Percentiles rank a stretch among this genome's conserved stretches.
These are phyloP conservation scores for Phytophthora sp. DNA, from an alignment of 352 stramenopile species.

Conservation along the genomic window DNA sequence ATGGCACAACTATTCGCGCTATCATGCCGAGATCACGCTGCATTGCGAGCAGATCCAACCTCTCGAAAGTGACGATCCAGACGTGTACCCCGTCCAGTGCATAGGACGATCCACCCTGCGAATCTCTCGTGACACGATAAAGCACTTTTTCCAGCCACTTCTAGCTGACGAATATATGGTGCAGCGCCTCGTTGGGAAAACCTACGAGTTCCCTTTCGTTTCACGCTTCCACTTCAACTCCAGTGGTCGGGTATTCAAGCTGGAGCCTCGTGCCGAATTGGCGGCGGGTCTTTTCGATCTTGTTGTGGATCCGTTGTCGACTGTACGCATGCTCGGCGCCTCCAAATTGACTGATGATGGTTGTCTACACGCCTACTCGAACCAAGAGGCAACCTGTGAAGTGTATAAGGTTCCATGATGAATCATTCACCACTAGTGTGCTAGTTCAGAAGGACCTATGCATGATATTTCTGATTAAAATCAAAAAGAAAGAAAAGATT, in stretches of 20 bases:
- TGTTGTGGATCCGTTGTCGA: constrained; percentile 59
- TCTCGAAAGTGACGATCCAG: constrained; percentile 41
- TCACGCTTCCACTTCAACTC: constrained; percentile 64
- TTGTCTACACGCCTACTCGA: constrained; percentile 57
- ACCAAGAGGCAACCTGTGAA: constrained; percentile 19
- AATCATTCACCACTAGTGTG: too few relatives aligned
- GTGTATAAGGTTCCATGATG: too few relatives aligned
- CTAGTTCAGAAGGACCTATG: too few relatives aligned
- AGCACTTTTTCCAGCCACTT: constrained; percentile 66
- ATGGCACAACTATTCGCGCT: constrained; percentile 71
- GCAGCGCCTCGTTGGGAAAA: constrained; percentile 64
- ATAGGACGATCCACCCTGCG: constrained; percentile 50
- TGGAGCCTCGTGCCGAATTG: constrained; percentile 61
- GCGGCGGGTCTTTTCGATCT: constrained; percentile 58
- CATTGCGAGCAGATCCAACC: constrained; percentile 43
- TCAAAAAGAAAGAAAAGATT: too few relatives aligned
- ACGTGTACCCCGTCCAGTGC: constrained; percentile 49
- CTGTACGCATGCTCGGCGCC: constrained; percentile 56
- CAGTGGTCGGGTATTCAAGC: constrained; percentile 51
- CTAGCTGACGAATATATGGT: constrained; percentile 63
- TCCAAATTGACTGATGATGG: constrained; percentile 61
- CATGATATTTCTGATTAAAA: too few relatives aligned
- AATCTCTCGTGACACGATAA: constrained; percentile 69
- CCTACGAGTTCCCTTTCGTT: constrained; percentile 62
- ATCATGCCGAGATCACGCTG: constrained; percentile 53